Evolutionary conservation across 441 rosid genomes (phyloP).

Genomic region (Erysimum pusillum): DNA sequence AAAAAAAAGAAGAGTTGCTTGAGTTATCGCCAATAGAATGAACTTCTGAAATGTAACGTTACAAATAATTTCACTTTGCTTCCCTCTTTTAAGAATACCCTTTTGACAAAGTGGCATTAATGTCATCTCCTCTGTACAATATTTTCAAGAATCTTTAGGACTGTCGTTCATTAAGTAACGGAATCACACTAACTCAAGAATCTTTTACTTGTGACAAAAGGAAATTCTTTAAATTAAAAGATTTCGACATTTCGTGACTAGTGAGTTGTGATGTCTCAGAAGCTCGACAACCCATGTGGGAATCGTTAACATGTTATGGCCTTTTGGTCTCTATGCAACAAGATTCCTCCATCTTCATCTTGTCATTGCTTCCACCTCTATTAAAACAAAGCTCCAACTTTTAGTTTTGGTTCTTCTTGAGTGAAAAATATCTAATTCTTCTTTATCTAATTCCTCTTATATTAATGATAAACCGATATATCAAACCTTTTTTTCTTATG

Average conservation of each 20-base stretch:
- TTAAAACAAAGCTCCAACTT: neutral
- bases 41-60: constrained; percentile 30
- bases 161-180: constrained; percentile 12
- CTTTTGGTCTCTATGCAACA: neutral
- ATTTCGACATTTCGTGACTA: neutral
- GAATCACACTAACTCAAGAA: constrained; percentile 10
- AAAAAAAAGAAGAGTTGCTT: neutral
- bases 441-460: no score
- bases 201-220: neutral
- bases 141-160: constrained; percentile 2
- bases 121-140: neutral
- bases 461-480: no score
- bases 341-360: neutral
- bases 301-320: constrained; percentile 1
- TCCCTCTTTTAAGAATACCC: constrained; percentile 5
- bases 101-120: constrained; percentile 27
- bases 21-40: constrained; percentile 12
- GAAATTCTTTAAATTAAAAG: neutral
- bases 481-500: neutral
- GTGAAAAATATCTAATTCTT: neutral
- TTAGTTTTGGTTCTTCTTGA: neutral
- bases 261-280: constrained; percentile 3
- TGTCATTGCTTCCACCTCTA: constrained; percentile 2
- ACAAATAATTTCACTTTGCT: constrained; percentile 16
- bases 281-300: constrained; percentile 10